phyloP scores from a whole-genome alignment of 1,284 basidiomycete genomes.

The Tetrapyrgos nigripes region DNA sequence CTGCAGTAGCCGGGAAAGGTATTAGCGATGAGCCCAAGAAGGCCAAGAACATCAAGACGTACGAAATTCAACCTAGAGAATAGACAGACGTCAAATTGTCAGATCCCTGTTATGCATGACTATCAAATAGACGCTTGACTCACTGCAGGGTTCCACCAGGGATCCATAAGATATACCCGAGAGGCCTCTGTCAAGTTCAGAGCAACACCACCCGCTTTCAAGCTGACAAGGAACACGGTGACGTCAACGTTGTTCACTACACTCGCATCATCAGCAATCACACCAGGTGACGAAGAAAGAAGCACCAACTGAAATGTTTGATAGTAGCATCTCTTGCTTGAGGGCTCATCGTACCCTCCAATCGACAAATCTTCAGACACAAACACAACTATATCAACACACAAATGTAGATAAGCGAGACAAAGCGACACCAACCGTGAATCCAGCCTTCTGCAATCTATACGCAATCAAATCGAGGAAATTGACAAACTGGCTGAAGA shows the following conservation, averaged over 20 bases:
- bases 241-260: conserved; percentile 92
- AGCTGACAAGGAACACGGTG: conserved; percentile 93
- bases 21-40: conserved; percentile 6
- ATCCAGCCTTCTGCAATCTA: conserved; percentile 91
- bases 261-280: background rate
- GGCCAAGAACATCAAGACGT: conserved; percentile 32
- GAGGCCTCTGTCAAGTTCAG: conserved; percentile 93
- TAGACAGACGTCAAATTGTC: too few species aligned
- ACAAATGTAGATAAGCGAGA: background rate
- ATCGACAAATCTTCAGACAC: conserved; percentile 84
- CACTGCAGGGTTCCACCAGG: conserved; percentile 92
- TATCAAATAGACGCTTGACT: conserved; percentile 28
- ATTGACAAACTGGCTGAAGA: conserved; percentile 95
- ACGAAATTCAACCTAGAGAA: conserved; percentile 70
- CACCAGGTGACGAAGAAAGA: conserved; percentile 1
- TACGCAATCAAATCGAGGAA: conserved; percentile 93
- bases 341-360: conserved; percentile 97
- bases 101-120: too few species aligned
- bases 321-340: conserved; percentile 96
- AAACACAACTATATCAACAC: conserved; percentile 1
- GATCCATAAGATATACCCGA: conserved; percentile 91
- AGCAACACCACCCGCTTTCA: conserved; percentile 97
- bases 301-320: conserved; percentile 85
- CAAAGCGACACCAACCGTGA: conserved; percentile 60
- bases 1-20: conserved; percentile 50